These are phyloP conservation scores for Backusella macrospora DNA, from an alignment of 192 early-diverging fungal genomes.

Conservation along the genomic window DNA sequence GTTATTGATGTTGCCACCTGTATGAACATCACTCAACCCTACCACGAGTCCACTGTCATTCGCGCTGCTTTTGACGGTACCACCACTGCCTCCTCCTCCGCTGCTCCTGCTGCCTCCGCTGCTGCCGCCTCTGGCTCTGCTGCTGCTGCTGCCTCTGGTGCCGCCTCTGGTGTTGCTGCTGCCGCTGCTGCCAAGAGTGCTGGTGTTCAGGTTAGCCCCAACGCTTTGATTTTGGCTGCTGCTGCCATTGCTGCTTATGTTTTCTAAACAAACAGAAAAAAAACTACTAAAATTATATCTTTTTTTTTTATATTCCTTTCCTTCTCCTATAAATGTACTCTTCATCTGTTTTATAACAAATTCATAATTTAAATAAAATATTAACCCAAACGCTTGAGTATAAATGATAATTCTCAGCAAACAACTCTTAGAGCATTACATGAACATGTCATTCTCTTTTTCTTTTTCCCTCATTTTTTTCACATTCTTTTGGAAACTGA, in stretches of 20 bases:
- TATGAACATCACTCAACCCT: constrained; percentile 44
- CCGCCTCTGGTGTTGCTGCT: constrained; percentile 18
- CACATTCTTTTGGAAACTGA: background rate
- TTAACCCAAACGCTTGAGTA: constrained; percentile 12
- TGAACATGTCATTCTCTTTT: background rate
- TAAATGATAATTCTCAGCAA: constrained; percentile 8
- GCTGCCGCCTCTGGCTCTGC: constrained; percentile 2
- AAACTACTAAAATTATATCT: background rate
- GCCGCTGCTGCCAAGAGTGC: background rate
- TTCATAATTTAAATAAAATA: constrained; percentile 17
- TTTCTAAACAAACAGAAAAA: background rate
- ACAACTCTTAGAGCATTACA: background rate
- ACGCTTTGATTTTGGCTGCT: background rate
- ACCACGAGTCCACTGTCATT: constrained; percentile 33
- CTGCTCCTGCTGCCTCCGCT: background rate
- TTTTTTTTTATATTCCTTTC: constrained; percentile 1
- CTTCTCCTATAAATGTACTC: constrained; percentile 5
- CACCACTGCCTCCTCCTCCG: background rate
- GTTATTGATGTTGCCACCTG: constrained; percentile 42
- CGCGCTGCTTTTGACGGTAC: constrained; percentile 25
- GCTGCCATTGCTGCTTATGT: constrained; percentile 8
- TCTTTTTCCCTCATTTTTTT: background rate
- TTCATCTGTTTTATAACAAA: constrained; percentile 14
- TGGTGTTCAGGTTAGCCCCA: constrained; percentile 7
- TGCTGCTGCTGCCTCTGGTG: background rate